These are phyloP conservation scores for Cryptosporidium viatorum DNA, from an alignment of 169 alveolate genomes.

Conservation along the genomic window DNA sequence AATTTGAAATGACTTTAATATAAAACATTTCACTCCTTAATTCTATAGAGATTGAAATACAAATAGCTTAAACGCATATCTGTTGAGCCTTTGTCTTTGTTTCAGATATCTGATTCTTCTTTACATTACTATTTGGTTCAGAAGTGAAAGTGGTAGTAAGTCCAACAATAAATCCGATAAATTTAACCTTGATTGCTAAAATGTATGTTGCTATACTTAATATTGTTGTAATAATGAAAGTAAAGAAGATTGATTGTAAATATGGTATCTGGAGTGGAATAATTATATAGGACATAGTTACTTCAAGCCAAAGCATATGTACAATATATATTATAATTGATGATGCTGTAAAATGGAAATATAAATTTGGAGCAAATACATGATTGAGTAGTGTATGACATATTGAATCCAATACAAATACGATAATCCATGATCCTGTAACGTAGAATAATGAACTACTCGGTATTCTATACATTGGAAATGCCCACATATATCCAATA, in stretches of 20 bases:
- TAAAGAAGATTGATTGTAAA: slow-evolving; percentile 21
- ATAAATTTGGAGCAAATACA: slow-evolving; percentile 18
- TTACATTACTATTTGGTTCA: neutral
- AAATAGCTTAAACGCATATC: slow-evolving; percentile 22
- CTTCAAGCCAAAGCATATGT: slow-evolving; percentile 71
- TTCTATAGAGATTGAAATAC: neutral
- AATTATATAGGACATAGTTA: slow-evolving; percentile 15
- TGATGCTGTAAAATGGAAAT: slow-evolving; percentile 59
- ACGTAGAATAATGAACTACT: slow-evolving; percentile 40
- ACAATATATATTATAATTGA: slow-evolving; percentile 50
- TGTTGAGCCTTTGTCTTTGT: neutral
- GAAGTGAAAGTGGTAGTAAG: slow-evolving; percentile 33
- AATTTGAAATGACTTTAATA: neutral
- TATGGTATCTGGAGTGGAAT: slow-evolving; percentile 55
- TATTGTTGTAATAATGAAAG: slow-evolving; percentile 1
- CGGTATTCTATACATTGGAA: slow-evolving; percentile 57
- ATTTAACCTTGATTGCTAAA: slow-evolving; percentile 20
- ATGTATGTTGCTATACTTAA: slow-evolving; percentile 20
- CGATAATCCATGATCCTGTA: slow-evolving; percentile 67
- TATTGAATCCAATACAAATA: slow-evolving; percentile 28
- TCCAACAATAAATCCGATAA: slow-evolving; percentile 41
- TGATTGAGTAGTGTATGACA: slow-evolving; percentile 27
- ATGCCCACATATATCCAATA: slow-evolving; percentile 75
- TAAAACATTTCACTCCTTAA: neutral
- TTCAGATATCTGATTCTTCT: neutral